A percentile compares a stretch with the other conserved stretches of the same genome.
These are phyloP conservation scores for Botrytis porri DNA, from an alignment of 2,329 filamentous ascomycete genomes.

Conservation along the genomic window DNA sequence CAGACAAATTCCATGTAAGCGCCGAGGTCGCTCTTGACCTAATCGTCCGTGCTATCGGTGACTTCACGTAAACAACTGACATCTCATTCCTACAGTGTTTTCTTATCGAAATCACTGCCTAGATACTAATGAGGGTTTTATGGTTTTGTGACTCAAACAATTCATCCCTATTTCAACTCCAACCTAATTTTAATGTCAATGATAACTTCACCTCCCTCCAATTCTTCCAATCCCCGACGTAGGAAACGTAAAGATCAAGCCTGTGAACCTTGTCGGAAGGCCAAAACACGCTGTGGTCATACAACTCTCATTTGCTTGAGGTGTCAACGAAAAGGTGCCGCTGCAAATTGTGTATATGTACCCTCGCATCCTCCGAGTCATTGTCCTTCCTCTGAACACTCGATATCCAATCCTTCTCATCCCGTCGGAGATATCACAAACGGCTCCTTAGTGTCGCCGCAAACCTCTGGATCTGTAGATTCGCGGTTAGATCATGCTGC, in stretches of 20 bases:
- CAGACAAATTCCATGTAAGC: not conserved
- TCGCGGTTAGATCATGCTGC: not conserved
- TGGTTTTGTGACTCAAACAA: not conserved
- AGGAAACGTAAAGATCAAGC: conserved; percentile 15
- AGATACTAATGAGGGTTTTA: not conserved
- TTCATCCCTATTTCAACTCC: not conserved
- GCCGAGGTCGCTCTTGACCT: not conserved
- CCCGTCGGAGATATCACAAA: not conserved
- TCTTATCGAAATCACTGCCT: not conserved
- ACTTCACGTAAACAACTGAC: not conserved
- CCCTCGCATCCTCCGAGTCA: not conserved
- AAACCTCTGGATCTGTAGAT: not conserved
- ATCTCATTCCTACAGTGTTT: not conserved
- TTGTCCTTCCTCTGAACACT: not conserved
- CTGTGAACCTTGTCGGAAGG: conserved; percentile 3
- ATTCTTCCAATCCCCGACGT: not conserved
- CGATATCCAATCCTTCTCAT: not conserved
- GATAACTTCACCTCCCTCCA: not conserved
- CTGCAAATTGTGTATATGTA: not conserved
- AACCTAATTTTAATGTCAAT: not conserved
- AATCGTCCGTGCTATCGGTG: not conserved
- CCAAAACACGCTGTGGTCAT: conserved; percentile 4
- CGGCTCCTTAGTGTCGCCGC: not conserved
- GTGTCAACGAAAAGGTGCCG: conserved; percentile 3
- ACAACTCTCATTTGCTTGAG: conserved; percentile 8